Conservation (phyloP, 2,329 filamentous ascomycete genomes). For the Fusarium scirpi region DNA sequence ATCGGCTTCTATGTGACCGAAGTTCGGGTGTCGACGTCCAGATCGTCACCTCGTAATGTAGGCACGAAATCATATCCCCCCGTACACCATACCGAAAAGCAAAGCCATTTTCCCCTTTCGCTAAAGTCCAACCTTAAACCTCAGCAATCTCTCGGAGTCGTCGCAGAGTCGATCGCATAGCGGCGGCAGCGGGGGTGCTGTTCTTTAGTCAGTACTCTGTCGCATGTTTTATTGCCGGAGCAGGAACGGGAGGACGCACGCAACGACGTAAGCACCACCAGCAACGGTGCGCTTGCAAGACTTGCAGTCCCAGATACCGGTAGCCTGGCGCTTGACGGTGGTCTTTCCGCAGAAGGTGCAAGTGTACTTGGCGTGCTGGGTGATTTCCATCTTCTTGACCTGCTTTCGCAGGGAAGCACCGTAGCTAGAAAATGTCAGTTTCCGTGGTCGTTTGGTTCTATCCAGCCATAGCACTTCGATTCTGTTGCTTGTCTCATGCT, state of each 20-base stretch:
- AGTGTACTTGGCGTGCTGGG: conserved; percentile 95
- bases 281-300: conserved; percentile 86
- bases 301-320: conserved; percentile 98
- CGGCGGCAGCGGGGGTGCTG: conserved; percentile 91
- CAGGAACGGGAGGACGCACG: conserved; percentile 74
- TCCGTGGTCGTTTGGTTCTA: conserved; percentile 8
- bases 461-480: conserved; percentile 9
- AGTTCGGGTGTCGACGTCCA: conserved; percentile 57
- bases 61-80: conserved; percentile 59
- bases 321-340: conserved; percentile 88
- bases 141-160: conserved; percentile 97
- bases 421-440: conserved; percentile 72
- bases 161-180: conserved; percentile 95
- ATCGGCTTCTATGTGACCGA: conserved; percentile 55
- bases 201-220: conserved; percentile 48
- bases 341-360: conserved; percentile 99
- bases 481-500: conserved; percentile 11
- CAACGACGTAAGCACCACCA: conserved; percentile 89
- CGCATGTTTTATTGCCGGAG: neutral
- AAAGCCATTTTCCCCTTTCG: conserved; percentile 55
- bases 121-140: conserved; percentile 70
- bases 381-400: conserved; percentile 99
- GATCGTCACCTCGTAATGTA: conserved; percentile 58
- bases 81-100: conserved; percentile 62
- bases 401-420: conserved; percentile 99